Percentiles rank a stretch among this genome's conserved stretches.
These are phyloP conservation scores for Suhomyces anneliseae DNA, from an alignment of 1,139 yeast genomes.

Conservation along the genomic window DNA sequence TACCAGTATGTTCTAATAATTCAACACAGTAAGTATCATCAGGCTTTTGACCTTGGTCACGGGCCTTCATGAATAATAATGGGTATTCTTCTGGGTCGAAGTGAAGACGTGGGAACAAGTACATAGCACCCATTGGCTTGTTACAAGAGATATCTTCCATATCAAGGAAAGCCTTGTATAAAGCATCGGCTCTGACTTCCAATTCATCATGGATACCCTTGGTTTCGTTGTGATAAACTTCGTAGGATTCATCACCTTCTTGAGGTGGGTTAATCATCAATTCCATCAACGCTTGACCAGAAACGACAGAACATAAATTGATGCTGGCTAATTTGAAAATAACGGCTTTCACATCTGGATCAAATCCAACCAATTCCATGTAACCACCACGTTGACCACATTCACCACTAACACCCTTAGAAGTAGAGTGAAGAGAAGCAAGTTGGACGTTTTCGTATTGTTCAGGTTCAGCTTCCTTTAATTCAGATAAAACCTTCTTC, in stretches of 20 bases:
- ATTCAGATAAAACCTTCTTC: conserved; percentile 63
- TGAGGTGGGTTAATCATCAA: conserved; percentile 91
- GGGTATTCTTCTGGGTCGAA: conserved; percentile 49
- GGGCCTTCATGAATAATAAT: conserved; percentile 63
- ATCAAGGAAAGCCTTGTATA: conserved; percentile 67
- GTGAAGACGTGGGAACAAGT: conserved; percentile 78
- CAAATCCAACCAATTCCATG: conserved; percentile 88
- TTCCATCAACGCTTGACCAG: conserved; percentile 91
- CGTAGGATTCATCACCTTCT: conserved; percentile 74
- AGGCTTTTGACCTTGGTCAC: conserved; percentile 52
- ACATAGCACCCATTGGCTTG: conserved; percentile 96
- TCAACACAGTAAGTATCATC: conserved; percentile 89
- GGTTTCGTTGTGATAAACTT: conserved; percentile 62
- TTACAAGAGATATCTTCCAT: conserved; percentile 85
- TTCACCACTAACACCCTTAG: conserved; percentile 96
- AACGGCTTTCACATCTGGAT: conserved; percentile 63
- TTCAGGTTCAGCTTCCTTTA: conserved; percentile 54
- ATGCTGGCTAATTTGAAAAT: conserved; percentile 85
- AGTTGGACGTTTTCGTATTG: conserved; percentile 73
- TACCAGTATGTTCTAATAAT: conserved; percentile 85
- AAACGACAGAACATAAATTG: conserved; percentile 87
- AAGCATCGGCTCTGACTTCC: conserved; percentile 56
- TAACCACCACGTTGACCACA: conserved; percentile 99
- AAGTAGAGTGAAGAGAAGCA: conserved; percentile 92
- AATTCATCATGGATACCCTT: conserved; percentile 60